phyloP scores from a whole-genome alignment of 2,329 filamentous ascomycete genomes.

The Pseudocercospora fuligena region DNA sequence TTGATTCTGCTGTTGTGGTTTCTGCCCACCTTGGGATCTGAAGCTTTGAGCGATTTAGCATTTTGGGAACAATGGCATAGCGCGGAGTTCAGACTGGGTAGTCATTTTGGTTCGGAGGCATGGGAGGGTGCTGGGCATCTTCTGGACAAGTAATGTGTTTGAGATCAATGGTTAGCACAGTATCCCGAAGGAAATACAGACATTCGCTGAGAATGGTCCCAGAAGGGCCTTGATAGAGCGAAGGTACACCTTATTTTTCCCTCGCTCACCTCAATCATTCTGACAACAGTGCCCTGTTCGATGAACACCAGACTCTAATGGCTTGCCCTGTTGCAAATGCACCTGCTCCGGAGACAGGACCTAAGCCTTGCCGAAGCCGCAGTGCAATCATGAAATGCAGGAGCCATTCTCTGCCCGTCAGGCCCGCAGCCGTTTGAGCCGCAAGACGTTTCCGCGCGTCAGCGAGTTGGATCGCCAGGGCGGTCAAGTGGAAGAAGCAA shows the following conservation, averaged over 20 bases:
- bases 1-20: slow-evolving; percentile 1
- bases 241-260: background rate
- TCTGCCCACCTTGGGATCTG: background rate
- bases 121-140: slow-evolving; percentile 1
- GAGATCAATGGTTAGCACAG: background rate
- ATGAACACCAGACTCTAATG: background rate
- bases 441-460: background rate
- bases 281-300: background rate
- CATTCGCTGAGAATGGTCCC: background rate
- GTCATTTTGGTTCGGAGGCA: background rate
- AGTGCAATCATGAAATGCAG: background rate
- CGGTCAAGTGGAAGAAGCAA: slow-evolving; percentile 3
- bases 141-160: background rate
- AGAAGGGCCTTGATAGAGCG: background rate
- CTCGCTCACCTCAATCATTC: background rate
- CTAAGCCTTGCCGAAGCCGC: background rate
- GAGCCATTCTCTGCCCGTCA: background rate
- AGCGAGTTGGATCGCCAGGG: slow-evolving; percentile 1
- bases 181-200: background rate
- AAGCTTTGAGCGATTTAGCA: background rate
- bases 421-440: slow-evolving; percentile 6
- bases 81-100: background rate
- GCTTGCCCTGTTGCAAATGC: background rate
- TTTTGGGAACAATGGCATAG: slow-evolving; percentile 4
- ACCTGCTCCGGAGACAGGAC: slow-evolving; percentile 10